Percentiles rank a stretch among this genome's conserved stretches.
Conservation (phyloP, 805 yeast species). For the Lipomyces kockii region DNA sequence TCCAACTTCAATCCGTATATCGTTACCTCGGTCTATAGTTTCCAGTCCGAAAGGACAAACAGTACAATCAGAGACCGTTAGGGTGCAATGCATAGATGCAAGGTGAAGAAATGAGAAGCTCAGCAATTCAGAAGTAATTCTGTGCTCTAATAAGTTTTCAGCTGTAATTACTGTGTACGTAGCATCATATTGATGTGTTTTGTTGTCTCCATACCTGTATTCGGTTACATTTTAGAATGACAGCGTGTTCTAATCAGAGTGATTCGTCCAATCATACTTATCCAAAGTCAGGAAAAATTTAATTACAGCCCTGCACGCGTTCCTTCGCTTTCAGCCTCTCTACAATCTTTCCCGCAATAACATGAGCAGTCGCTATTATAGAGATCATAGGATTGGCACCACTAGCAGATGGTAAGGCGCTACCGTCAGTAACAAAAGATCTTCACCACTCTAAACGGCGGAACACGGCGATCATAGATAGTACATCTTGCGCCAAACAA, state of each 20-base stretch:
- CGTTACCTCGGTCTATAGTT: neutral
- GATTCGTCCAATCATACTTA: neutral
- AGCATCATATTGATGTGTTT: neutral
- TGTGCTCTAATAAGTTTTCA: neutral
- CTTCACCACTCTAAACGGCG: slow-evolving; percentile 49
- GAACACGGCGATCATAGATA: slow-evolving; percentile 12
- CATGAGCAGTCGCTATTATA: slow-evolving; percentile 54
- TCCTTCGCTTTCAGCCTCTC: slow-evolving; percentile 37
- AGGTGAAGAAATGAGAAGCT: neutral
- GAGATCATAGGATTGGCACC: slow-evolving; percentile 62
- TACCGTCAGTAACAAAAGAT: slow-evolving; percentile 57
- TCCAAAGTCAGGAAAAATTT: neutral
- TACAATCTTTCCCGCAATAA: slow-evolving; percentile 49
- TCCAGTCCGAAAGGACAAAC: neutral
- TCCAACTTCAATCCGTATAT: neutral
- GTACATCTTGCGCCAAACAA: slow-evolving; percentile 12
- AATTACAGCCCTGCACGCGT: neutral
- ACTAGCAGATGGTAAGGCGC: slow-evolving; percentile 57
- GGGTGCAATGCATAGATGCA: neutral
- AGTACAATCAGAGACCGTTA: neutral
- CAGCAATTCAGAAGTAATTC: neutral
- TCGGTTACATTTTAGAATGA: neutral
- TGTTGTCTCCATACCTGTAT: neutral
- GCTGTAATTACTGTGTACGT: neutral
- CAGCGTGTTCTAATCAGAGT: neutral